Conservation (phyloP, 441 rosid species). For the Bruguiera hainesii region DNA sequence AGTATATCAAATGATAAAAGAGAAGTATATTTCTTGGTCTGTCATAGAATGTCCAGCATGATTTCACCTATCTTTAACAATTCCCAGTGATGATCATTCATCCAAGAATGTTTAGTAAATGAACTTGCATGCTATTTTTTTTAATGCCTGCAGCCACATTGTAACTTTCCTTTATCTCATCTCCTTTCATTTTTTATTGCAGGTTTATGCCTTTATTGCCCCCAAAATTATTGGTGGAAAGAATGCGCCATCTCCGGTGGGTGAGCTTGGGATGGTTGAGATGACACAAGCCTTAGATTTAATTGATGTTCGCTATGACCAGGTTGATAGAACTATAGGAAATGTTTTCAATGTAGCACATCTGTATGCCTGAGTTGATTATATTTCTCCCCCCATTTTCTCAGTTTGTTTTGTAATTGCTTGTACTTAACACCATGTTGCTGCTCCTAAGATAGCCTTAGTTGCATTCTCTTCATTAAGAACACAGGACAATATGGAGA, state of each 20-base stretch:
- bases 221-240: slow-evolving; percentile 95
- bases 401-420: neutral
- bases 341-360: neutral
- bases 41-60: neutral
- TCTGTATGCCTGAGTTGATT: neutral
- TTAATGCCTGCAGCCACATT: neutral
- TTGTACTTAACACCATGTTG: neutral
- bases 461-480: no score
- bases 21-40: no score
- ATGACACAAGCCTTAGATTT: slow-evolving; percentile 92
- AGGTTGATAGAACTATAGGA: slow-evolving; percentile 37
- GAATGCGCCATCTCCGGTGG: slow-evolving; percentile 84
- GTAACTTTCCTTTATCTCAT: neutral
- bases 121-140: neutral
- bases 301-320: slow-evolving; percentile 70
- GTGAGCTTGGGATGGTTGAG: slow-evolving; percentile 98
- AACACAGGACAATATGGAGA: neutral
- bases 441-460: neutral
- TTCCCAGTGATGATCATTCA: neutral
- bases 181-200: slow-evolving; percentile 20
- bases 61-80: neutral
- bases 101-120: neutral
- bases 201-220: slow-evolving; percentile 92
- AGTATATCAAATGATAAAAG: no score
- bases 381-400: neutral